Evolutionary conservation across 345 rosid genomes (phyloP).

Genomic region (Combretum micranthum): DNA sequence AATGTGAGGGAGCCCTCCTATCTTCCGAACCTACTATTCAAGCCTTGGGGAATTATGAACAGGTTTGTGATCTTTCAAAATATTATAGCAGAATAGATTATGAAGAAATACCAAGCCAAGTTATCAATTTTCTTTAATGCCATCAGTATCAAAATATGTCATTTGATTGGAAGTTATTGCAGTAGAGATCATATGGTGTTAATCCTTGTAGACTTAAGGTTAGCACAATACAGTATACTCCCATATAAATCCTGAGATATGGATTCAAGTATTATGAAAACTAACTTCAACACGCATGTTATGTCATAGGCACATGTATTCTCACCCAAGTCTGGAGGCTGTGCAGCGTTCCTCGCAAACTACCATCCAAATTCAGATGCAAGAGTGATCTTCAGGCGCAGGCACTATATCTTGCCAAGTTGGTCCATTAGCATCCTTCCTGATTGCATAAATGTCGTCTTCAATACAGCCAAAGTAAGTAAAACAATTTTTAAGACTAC

Average conservation of each 20-base stretch:
- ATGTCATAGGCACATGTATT: conserved; percentile 55
- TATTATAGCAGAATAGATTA: neutral
- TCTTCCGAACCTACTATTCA: conserved; percentile 37
- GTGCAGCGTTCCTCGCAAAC: conserved; percentile 83
- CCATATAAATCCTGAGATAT: neutral
- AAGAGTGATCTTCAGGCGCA: conserved; percentile 45
- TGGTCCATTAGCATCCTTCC: conserved; percentile 97
- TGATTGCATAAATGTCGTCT: conserved; percentile 54
- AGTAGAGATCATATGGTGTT: neutral
- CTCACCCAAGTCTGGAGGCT: conserved; percentile 40
- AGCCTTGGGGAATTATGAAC: conserved; percentile 54
- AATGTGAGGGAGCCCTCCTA: conserved; percentile 59
- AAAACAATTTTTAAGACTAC: neutral
- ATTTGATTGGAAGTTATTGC: too few species aligned
- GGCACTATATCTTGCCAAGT: conserved; percentile 58
- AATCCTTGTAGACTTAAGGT: neutral
- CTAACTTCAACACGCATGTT: neutral
- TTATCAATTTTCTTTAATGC: too few species aligned
- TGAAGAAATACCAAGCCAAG: neutral
- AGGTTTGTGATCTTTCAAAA: conserved; percentile 27
- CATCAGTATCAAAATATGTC: too few species aligned
- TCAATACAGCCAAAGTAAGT: conserved; percentile 75
- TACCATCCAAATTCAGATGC: conserved; percentile 33
- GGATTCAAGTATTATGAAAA: neutral
- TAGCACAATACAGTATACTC: neutral